Evolutionary conservation across 2,329 filamentous ascomycete genomes (phyloP), one percentile per base, ranked within the genome.

Genomic region (Parafenestella ontariensis): DNA sequence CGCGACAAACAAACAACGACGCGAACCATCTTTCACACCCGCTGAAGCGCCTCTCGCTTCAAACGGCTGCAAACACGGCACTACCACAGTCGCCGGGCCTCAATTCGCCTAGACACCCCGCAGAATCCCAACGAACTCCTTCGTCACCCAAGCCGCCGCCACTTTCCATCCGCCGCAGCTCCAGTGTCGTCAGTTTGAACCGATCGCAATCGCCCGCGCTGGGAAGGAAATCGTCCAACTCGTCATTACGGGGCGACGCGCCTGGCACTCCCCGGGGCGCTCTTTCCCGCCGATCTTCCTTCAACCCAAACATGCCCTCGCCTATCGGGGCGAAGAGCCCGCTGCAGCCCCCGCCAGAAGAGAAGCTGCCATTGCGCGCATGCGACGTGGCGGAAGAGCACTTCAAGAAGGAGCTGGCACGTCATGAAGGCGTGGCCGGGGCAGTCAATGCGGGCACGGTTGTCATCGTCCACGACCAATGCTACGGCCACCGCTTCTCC

Each of bases 401-500:
- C 73, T 90, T 96, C 69, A 80, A 81, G 57, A 85, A 83, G 56
- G 91, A 96, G 71, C 75, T 96, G 28, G 66, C 85, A 15, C 75
- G 82, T 6, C 88, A 91, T 66, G 83, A 88, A 52, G 77, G 79
- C 28, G 40, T 65, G 24, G 69, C 62, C 4, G 73, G 71, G 2
- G 56, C 68, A n/a, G 68, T 66, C 9, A 65, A 66, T 10, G 73
- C 83, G 3, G 81, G 92, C 56, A 92, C 92, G 0, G 78, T 96
- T 4, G 92, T 98, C 42, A 84, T 99, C 26, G 79, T 99, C 1
- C 92, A 98, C 68, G 95, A 99, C 78, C 88, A 90, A 48, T 96
- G 94, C 76, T 99, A 98, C 73, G 93, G 94, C 21, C 95, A 99
- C 77, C 88, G 92, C 20, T 99, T 88, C 75, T 91, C 93, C 10